Conservation (phyloP, 768 basidiomycete species). For the Rhodotorula graminis region DNA sequence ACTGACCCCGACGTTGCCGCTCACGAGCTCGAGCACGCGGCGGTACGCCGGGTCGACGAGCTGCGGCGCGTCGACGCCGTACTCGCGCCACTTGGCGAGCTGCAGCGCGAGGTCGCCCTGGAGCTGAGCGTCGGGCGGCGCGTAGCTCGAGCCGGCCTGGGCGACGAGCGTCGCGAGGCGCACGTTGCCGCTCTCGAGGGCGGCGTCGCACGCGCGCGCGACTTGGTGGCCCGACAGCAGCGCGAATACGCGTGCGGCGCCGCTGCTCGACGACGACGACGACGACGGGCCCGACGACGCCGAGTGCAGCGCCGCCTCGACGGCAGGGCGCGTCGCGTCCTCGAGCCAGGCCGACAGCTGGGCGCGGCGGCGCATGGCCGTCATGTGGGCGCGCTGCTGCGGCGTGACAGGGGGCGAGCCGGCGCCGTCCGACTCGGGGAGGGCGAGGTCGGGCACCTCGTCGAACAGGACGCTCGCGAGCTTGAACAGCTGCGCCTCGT, state of each 20-base stretch:
- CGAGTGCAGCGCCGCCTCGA: slow-evolving; percentile 62
- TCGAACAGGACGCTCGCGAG: slow-evolving; percentile 87
- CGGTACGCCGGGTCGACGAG: slow-evolving; percentile 65
- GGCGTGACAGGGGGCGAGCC: not conserved
- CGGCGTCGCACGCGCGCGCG: slow-evolving; percentile 70
- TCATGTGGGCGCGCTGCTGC: slow-evolving; percentile 44
- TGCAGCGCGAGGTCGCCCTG: slow-evolving; percentile 68
- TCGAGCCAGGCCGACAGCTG: slow-evolving; percentile 82
- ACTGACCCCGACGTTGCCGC: slow-evolving; percentile 65
- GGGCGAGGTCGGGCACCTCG: slow-evolving; percentile 59
- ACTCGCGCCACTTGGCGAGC: slow-evolving; percentile 73
- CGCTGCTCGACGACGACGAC: slow-evolving; percentile 18
- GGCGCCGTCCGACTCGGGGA: slow-evolving; percentile 46
- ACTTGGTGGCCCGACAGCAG: slow-evolving; percentile 82
- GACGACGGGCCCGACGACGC: slow-evolving; percentile 48
- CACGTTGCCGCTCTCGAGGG: slow-evolving; percentile 68
- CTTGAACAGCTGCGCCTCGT: slow-evolving; percentile 77
- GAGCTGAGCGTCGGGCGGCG: slow-evolving; percentile 61
- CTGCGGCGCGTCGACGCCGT: slow-evolving; percentile 58
- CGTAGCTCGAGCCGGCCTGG: slow-evolving; percentile 54
- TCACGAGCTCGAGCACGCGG: slow-evolving; percentile 75
- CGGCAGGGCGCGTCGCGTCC: slow-evolving; percentile 61
- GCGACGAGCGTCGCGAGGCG: slow-evolving; percentile 84
- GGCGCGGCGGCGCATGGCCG: slow-evolving; percentile 65
- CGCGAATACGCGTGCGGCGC: slow-evolving; percentile 55